These are phyloP conservation scores for barley (Hordeum vulgare) DNA, from an alignment of 176 grass and related monocot species.

Conservation along the genomic window MorexV3_pseudomolecules_assembly NC_058520.1:566185654-566186153, in stretches of 20 bases:
- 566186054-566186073: slow-evolving; percentile 51
- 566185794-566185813: slow-evolving; percentile 34
- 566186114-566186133: slow-evolving; percentile 69
- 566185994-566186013: slow-evolving; percentile 19
- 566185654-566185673: slow-evolving; percentile 22
- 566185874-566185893: slow-evolving; percentile 31
- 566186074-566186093: slow-evolving; percentile 74
- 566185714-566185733: slow-evolving; percentile 36
- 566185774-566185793: slow-evolving; percentile 24
- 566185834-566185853: slow-evolving; percentile 8
- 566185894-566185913: slow-evolving; percentile 40
- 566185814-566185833: slow-evolving; percentile 35
- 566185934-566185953: slow-evolving; percentile 42
- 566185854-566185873: neutral
- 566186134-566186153: slow-evolving; percentile 66
- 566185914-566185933: slow-evolving; percentile 54
- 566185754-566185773: slow-evolving; percentile 14
- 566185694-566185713: slow-evolving; percentile 27
- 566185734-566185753: slow-evolving; percentile 12
- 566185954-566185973: slow-evolving; percentile 42
- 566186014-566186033: slow-evolving; percentile 2
- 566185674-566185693: slow-evolving; percentile 50
- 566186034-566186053: slow-evolving; percentile 35
- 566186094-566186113: slow-evolving; percentile 50
- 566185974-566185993: slow-evolving; percentile 34